Percentiles rank a stretch among this genome's conserved stretches.
Evolutionary conservation across 129 eudicot species (phyloP).

Genomic region (Chrysanthemum lavandulifolium): DNA sequence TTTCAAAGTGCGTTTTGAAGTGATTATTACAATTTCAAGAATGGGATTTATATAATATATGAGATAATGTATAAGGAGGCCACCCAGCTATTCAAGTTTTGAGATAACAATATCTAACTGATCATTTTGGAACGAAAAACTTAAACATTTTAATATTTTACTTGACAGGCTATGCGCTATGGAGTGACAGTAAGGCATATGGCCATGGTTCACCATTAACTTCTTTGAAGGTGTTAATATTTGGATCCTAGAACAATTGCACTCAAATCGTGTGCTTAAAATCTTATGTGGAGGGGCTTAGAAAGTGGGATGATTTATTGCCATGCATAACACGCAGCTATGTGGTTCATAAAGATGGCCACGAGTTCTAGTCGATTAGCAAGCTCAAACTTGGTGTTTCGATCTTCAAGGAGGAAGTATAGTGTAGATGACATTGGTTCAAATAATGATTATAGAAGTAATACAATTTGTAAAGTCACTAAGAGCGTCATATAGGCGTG

Average conservation of each 20-base stretch:
- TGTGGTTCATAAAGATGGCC: conserved; percentile 11
- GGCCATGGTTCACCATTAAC: conserved; percentile 68
- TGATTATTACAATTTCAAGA: background rate
- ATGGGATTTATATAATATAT: too few species aligned
- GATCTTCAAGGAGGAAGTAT: conserved; percentile 27
- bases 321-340: background rate
- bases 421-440: conserved; percentile 19
- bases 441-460: conserved; percentile 11
- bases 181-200: conserved; percentile 79
- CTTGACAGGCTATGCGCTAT: conserved; percentile 58
- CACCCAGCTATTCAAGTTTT: too few species aligned
- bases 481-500: conserved; percentile 6
- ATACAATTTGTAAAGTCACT: conserved; percentile 23
- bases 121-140: conserved; percentile 6
- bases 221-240: conserved; percentile 68
- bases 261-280: conserved; percentile 8
- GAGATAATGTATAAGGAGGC: too few species aligned
- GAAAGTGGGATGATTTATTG: conserved; percentile 12
- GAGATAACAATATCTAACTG: too few species aligned
- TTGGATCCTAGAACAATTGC: conserved; percentile 47
- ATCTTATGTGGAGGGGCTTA: conserved; percentile 12
- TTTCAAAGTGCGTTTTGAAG: background rate
- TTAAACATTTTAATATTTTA: background rate
- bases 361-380: background rate
- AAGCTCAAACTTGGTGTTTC: conserved; percentile 10